Evolutionary conservation across 2,329 filamentous ascomycete species (phyloP).

Genomic region (Whalleya microplaca): DNA sequence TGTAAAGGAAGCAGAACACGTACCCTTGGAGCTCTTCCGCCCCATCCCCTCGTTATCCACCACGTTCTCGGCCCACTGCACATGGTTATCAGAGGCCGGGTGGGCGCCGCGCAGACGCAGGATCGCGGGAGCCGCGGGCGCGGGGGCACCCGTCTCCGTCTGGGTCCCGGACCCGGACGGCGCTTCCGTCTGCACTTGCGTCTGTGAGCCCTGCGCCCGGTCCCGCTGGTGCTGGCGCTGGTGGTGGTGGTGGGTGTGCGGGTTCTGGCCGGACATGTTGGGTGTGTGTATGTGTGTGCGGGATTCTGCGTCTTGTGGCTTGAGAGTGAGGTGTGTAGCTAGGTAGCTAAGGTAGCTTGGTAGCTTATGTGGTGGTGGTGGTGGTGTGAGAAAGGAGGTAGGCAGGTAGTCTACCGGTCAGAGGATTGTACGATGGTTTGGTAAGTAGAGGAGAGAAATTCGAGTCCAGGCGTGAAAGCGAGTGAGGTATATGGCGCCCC

Average conservation of each 20-base stretch:
- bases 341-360: no score
- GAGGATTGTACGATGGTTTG: not conserved
- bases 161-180: no score
- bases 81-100: conserved; percentile 57
- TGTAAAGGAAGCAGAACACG: conserved; percentile 20
- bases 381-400: not conserved
- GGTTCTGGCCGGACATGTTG: conserved; percentile 33
- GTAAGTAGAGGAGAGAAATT: no score
- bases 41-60: conserved; percentile 95
- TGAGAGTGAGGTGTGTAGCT: no score
- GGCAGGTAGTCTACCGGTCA: not conserved
- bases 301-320: no score
- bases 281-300: not conserved
- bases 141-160: conserved; percentile 24
- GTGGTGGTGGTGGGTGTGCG: no score
- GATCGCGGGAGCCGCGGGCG: conserved; percentile 41
- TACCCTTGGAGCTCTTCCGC: conserved; percentile 93
- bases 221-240: conserved; percentile 35
- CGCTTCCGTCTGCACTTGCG: conserved; percentile 29
- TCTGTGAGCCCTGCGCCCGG: conserved; percentile 35
- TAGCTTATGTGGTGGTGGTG: no score
- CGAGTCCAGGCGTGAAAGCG: no score
- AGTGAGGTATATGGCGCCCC: no score
- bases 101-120: conserved; percentile 58
- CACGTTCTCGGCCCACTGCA: conserved; percentile 92